phyloP scores from a whole-genome alignment of 2,329 filamentous ascomycete genomes.

The Ophiostoma himal-ulmi region DNA sequence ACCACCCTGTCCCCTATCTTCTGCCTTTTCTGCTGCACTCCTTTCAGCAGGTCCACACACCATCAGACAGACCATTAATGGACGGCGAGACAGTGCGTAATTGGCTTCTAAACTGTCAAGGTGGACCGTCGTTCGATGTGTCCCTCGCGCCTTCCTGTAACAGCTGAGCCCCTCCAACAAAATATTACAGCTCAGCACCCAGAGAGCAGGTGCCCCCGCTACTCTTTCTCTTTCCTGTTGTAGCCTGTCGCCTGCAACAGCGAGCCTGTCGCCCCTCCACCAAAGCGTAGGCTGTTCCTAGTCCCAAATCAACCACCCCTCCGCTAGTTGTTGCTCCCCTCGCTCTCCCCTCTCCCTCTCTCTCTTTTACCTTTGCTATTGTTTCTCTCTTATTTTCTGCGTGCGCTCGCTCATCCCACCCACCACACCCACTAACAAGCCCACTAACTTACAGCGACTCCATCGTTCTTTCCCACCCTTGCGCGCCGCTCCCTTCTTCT shows the following conservation, averaged over 20 bases:
- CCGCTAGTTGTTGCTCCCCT: constrained; percentile 26
- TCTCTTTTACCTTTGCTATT: constrained; percentile 26
- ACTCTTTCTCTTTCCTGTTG: constrained; percentile 12
- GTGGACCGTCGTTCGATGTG: constrained; percentile 14
- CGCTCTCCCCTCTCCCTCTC: constrained; percentile 15
- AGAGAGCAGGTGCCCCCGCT: neutral
- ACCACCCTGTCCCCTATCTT: neutral
- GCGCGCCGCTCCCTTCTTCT: constrained; percentile 25
- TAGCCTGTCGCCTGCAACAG: neutral
- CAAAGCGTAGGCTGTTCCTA: constrained; percentile 1
- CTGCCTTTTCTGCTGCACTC: neutral
- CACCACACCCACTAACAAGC: constrained; percentile 11
- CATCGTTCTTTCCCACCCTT: constrained; percentile 21
- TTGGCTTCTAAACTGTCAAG: constrained; percentile 12
- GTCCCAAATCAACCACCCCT: constrained; percentile 8
- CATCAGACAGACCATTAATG: neutral
- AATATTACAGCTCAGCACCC: neutral
- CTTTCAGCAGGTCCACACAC: constrained; percentile 18
- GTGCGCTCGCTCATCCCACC: constrained; percentile 8
- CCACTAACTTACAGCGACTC: constrained; percentile 18
- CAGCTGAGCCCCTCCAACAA: constrained; percentile 18
- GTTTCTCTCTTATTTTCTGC: constrained; percentile 29
- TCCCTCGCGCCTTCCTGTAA: constrained; percentile 9
- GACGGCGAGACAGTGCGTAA: neutral
- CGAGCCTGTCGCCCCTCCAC: constrained; percentile 1